Percentiles rank a stretch among this genome's conserved stretches.
phyloP scores from a whole-genome alignment of 2,329 filamentous ascomycete genomes.

The Ophiostoma ulmi region DNA sequence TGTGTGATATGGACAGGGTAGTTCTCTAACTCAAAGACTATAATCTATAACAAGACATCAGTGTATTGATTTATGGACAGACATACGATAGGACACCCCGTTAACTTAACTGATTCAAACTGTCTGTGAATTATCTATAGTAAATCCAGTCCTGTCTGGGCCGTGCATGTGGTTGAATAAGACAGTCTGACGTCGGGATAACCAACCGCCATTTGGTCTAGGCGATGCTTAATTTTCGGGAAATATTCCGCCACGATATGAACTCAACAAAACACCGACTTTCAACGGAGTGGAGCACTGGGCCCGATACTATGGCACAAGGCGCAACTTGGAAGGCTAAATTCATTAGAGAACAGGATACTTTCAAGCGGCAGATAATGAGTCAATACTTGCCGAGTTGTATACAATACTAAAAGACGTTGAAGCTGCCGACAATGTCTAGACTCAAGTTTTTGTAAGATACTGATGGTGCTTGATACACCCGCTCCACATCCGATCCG shows the following conservation, averaged over 20 bases:
- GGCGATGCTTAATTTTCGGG: background rate
- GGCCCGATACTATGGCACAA: background rate
- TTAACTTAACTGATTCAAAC: background rate
- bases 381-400: background rate
- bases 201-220: background rate
- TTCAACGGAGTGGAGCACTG: background rate
- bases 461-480: no score
- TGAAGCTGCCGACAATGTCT: no score
- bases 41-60: no score
- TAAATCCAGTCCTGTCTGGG: background rate
- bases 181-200: background rate
- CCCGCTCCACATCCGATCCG: no score
- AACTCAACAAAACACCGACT: background rate
- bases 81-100: background rate
- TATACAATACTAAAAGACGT: no score
- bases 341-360: no score
- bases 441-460: no score
- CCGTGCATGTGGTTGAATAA: background rate
- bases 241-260: background rate
- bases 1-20: background rate
- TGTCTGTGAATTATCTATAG: background rate
- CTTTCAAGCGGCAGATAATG: no score
- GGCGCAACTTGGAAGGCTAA: background rate
- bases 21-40: background rate
- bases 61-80: background rate